Evolutionary conservation across 176 grass and related monocot species (phyloP), one percentile per base, ranked within the genome.

Genomic region (Rhynchospora breviuscula): DNA sequence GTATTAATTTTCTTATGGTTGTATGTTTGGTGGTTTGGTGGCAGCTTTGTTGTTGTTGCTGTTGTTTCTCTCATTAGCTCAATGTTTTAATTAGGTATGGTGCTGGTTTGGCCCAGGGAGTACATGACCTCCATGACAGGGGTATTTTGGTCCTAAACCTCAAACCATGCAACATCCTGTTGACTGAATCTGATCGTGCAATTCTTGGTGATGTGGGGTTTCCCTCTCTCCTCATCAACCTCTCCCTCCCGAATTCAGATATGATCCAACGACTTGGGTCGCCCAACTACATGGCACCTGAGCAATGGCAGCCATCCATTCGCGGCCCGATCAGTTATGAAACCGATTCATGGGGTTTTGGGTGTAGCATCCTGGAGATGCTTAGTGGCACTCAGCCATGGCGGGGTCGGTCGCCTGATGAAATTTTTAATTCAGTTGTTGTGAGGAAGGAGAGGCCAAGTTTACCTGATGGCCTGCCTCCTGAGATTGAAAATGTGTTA

Each of bases 231-330:
- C 70, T 95, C 54, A 86, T 87, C 72, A 91, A 91, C 65, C 91
- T 99, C 61, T 90, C 91, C 49, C 69, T 99, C 29, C 91, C 96
- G 56, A 87, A 67, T 77, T 81, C 91, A 6, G 92, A 99, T 56
- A 79, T 95, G 68, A 82, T 90, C 67, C 93, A 95, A 75, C 85
- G 93, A 82, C 85, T 95, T 48, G 96, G 96, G 19, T 93, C 96
- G 80, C 93, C 93, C 80, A 95, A 93, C 86, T 95, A 99, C 62
- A 99, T 99, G 96, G 91, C 96, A 57, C 96, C 96, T 59, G 96
- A 99, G 82, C 96, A 99, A 83, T 95, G 92, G 92, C 82, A 93
- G 70, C 96, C 96, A 71, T 91, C 82, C 63, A 90, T 93, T 47
- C 89, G 93, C 43, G 96, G 96, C 31, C 93, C 93, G 0, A 87